These are phyloP conservation scores for Neofusicoccum sp. DNA, from an alignment of 2,329 filamentous ascomycete species.

Conservation along the genomic window DNA sequence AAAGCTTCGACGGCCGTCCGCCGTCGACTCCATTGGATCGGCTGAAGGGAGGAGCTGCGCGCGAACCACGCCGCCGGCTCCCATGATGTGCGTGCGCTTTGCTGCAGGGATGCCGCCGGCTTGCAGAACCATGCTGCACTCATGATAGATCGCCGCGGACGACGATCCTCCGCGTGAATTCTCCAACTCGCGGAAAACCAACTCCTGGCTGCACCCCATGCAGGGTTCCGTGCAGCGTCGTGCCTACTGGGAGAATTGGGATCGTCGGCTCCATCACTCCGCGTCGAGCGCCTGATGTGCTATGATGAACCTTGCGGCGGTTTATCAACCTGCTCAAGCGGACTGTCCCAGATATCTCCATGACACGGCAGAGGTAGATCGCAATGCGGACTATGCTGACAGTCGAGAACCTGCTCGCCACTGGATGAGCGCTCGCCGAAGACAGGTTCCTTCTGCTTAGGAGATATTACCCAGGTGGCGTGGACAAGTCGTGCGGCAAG, in stretches of 20 bases:
- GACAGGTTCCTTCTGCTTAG: not conserved
- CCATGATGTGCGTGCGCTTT: not conserved
- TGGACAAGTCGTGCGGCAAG: not conserved
- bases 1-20: not conserved
- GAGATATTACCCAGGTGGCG: constrained; percentile 4
- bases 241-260: not conserved
- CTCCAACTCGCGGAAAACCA: not conserved
- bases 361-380: not conserved
- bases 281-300: too few species aligned
- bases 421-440: not conserved
- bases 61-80: not conserved
- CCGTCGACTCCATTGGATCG: not conserved
- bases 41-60: not conserved
- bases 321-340: not conserved
- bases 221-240: constrained; percentile 1
- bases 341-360: not conserved
- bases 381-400: not conserved
- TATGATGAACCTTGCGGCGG: not conserved
- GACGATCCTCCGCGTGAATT: not conserved
- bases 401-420: not conserved
- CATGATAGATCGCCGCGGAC: not conserved
- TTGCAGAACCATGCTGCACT: not conserved
- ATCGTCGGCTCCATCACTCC: not conserved
- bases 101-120: constrained; percentile 5
- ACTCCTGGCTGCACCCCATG: not conserved